These are phyloP conservation scores for Wickerhamiella domercqiae DNA, from an alignment of 805 yeast species.

Conservation along the genomic window DNA sequence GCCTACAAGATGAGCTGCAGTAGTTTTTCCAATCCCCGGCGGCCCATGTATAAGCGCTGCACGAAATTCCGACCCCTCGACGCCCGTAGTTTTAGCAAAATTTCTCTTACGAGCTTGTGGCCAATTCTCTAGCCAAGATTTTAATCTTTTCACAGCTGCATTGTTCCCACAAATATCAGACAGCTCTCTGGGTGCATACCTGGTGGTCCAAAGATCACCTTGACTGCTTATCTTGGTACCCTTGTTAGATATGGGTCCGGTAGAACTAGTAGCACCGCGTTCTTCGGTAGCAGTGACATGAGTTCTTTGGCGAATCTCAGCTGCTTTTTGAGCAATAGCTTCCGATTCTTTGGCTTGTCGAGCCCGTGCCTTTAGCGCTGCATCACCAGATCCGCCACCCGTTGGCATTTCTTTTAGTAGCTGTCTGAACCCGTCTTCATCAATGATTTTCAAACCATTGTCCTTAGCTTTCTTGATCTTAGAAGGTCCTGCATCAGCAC, in stretches of 20 bases:
- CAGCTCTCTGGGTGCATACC: slow-evolving; percentile 69
- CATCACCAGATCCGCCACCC: slow-evolving; percentile 77
- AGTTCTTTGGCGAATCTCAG: slow-evolving; percentile 35
- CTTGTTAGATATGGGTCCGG: background rate
- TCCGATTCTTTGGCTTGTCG: slow-evolving; percentile 44
- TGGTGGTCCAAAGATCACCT: slow-evolving; percentile 71
- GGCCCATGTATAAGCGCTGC: slow-evolving; percentile 87
- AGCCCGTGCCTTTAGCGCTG: slow-evolving; percentile 54
- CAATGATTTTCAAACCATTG: slow-evolving; percentile 61
- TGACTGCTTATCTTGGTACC: background rate
- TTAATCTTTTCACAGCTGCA: slow-evolving; percentile 48
- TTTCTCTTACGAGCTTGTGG: slow-evolving; percentile 37
- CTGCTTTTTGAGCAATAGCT: too few species aligned
- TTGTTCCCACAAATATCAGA: slow-evolving; percentile 86
- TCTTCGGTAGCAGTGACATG: slow-evolving; percentile 20
- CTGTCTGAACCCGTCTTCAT: slow-evolving; percentile 71
- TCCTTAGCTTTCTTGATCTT: slow-evolving; percentile 69
- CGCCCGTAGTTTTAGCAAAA: slow-evolving; percentile 36
- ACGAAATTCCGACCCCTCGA: slow-evolving; percentile 51
- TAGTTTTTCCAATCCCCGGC: slow-evolving; percentile 89
- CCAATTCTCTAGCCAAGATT: slow-evolving; percentile 71
- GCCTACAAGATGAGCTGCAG: slow-evolving; percentile 76
- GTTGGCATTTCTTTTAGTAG: slow-evolving; percentile 69
- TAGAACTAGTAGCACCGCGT: background rate
- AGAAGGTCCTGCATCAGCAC: slow-evolving; percentile 95